Evolutionary conservation across 1,284 basidiomycete genomes (phyloP).

Genomic region (Meripilus lineatus): DNA sequence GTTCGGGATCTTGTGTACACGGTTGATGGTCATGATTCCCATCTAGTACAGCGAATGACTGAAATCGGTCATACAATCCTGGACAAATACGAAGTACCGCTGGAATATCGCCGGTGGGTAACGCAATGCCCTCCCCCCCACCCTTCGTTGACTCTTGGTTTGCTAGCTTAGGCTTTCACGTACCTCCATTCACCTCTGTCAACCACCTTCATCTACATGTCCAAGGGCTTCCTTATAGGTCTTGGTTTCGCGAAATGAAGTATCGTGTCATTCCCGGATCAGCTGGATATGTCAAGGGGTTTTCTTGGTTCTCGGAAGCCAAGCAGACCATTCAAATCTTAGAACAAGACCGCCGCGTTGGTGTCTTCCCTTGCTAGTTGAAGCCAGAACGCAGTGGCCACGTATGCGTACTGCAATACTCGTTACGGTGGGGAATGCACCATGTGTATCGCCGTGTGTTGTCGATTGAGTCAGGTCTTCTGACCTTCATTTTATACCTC

Average conservation of each 20-base stretch:
- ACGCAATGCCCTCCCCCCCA: constrained; percentile 2
- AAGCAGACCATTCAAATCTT: constrained; percentile 62
- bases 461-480: too few species aligned
- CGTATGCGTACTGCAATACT: too few species aligned
- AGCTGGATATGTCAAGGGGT: constrained; percentile 51
- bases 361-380: constrained; percentile 49
- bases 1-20: not conserved
- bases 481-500: too few species aligned
- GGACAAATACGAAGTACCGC: constrained; percentile 39
- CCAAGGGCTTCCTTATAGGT: constrained; percentile 63
- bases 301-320: constrained; percentile 74
- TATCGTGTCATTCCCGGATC: constrained; percentile 49
- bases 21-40: constrained; percentile 1
- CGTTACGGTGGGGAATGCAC: too few species aligned
- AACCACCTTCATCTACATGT: constrained; percentile 80
- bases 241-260: constrained; percentile 39
- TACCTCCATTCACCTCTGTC: constrained; percentile 79
- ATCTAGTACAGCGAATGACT: constrained; percentile 57
- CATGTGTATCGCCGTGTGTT: too few species aligned
- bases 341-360: constrained; percentile 46
- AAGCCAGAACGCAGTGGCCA: too few species aligned
- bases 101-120: constrained; percentile 41
- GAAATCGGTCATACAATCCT: constrained; percentile 50
- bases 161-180: constrained; percentile 71
- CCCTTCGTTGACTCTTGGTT: constrained; percentile 1